Base-by-base conservation (phyloP, 1,284 basidiomycete species). In the Ceratobasidium papillatum region DNA sequence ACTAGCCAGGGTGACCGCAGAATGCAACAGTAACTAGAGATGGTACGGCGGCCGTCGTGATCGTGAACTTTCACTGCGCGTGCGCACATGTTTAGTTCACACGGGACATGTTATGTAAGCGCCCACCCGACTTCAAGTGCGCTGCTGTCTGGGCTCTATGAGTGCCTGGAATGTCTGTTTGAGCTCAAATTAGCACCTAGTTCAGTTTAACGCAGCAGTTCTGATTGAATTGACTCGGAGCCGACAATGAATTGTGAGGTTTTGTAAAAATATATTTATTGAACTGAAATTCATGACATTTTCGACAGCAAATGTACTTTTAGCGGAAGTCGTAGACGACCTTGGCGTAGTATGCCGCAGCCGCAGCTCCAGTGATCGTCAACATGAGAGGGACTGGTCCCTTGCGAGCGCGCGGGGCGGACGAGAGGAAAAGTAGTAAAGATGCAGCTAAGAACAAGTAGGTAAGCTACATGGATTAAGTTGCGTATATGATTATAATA, bases 381-480 rank as follows among this genome's bases (percentile, higher is more conserved):
- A 95, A 84, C 34, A 88, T 80, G n/a, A 85, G 84, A 1, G 93
- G 93, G 0, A 95, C 87, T 0, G 94, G 94, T 0, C 92, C 94
- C 80, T 94, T 94, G 41, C 86, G 80, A 72, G 88, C 83, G 47
- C 94, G 88, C 1, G 94, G 94, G 47, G 91, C 80, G 1, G 93
- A 94, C 9, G 93, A 94, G n/a, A 92, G 82, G 69, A 95, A 83
- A 36, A 95, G 85, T 2, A 95, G 76, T 9, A 91, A 90, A 69
- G 93, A 94, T 0, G 94, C 92, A 79, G 90, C 94, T 91, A 78
- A 68, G 19, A 75, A n/a, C n/a, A n/a, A 78, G 30, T 80, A 17
- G 59, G 30, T 51, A 14, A 17, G n/a, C 52, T 51, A 36, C 1
- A 51, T 49, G 7, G 78, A 54, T n/a, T 61, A 58, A 61, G 4